Base-by-base conservation (phyloP, 305 asterid species). In the Andrographis paniculata region DNA sequence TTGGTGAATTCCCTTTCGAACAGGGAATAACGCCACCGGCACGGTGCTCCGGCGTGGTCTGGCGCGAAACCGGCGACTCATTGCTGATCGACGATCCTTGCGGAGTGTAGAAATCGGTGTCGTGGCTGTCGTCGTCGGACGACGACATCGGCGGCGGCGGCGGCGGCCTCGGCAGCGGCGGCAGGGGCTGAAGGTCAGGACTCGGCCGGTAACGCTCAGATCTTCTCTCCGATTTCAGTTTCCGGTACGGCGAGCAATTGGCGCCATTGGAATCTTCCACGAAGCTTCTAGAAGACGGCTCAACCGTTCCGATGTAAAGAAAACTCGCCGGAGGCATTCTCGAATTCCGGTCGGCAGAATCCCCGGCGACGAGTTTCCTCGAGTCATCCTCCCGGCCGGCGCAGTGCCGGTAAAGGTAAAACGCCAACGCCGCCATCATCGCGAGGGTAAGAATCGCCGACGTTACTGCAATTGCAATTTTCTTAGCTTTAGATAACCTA, bases 121-220 rank as follows among this genome's bases (percentile, higher is more conserved):
- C 93, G 28, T 66, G 63, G 42, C 74, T 71, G 51, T 71, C 83
- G 13, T 76, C 84, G n/a, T 73, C 80, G 30, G 84, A 76, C 14
- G 84, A 76, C 3, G 84, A 67, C 80, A 76, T 73, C 9, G 84
- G 78, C 6, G 83, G 84, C 3, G 86, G 78, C 1, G 73, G 82
- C 28, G 80, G 84, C 0, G 84, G 94, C 65, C 82, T 89, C 42
- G 74, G 70, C 56, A 89, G 19, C 9, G 95, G 95, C 48, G 98
- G 95, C 62, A 89, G 68, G 4, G 98, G 98, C 65, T 89, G 98
- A 30, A 85, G 95, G 53, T 89, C 98, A 9, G 98, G 98, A 47
- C 98, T 89, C 1, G 98, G 98, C 41, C 95, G 66, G 45, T 89
- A 89, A 18, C 94, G 79, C 1, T 74, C 84, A 10, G 80, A 71